These are phyloP conservation scores for Ganoderma resinaceum DNA, from an alignment of 1,284 basidiomycete genomes.

Conservation along the genomic window DNA sequence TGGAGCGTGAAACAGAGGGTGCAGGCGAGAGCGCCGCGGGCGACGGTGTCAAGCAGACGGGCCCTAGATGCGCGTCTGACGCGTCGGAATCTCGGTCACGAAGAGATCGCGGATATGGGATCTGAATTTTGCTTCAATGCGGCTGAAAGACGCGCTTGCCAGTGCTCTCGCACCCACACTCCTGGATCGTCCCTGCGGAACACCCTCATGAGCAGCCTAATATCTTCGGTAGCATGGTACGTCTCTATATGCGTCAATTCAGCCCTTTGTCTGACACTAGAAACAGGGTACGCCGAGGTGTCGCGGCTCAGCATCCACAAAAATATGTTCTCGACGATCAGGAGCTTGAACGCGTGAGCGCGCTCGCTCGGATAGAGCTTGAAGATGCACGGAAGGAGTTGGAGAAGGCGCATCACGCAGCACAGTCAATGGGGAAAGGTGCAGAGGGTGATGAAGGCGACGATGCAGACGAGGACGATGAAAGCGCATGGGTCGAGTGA, in stretches of 20 bases:
- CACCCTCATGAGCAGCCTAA: slow-evolving; percentile 70
- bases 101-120: slow-evolving; percentile 22
- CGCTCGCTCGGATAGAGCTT: slow-evolving; percentile 87
- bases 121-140: slow-evolving; percentile 29
- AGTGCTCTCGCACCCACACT: background rate
- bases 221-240: slow-evolving; percentile 64
- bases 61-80: slow-evolving; percentile 1
- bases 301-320: slow-evolving; percentile 77
- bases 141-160: background rate
- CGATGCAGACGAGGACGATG: slow-evolving; percentile 56
- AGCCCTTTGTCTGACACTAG: slow-evolving; percentile 16
- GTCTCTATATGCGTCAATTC: slow-evolving; percentile 11
- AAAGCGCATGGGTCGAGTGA: slow-evolving; percentile 83
- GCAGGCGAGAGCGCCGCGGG: background rate
- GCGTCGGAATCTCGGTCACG: slow-evolving; percentile 11
- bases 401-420: slow-evolving; percentile 82
- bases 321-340: slow-evolving; percentile 93
- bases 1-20: background rate
- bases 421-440: slow-evolving; percentile 73
- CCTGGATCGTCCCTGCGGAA: background rate
- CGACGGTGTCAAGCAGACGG: background rate
- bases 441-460: slow-evolving; percentile 67
- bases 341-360: slow-evolving; percentile 91
- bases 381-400: slow-evolving; percentile 89
- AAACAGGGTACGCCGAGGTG: slow-evolving; percentile 86